Conservation (phyloP, 1,284 basidiomycete species). For the Heliocybe sulcata region DNA sequence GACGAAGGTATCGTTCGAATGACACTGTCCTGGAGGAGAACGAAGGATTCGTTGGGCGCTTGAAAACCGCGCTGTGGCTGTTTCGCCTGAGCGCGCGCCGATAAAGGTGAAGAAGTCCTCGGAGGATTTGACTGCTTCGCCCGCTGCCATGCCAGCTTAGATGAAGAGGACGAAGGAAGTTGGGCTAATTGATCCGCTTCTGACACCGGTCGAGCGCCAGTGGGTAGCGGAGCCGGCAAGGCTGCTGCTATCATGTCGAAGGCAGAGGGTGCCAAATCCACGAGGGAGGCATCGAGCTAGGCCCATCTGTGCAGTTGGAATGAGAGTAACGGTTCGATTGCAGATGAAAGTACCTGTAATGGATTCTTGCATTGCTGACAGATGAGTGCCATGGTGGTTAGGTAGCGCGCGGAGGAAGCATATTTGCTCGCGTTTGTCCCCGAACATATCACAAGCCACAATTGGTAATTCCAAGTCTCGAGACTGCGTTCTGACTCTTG, state of each 20-base stretch:
- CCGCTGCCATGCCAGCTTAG: conserved; percentile 55
- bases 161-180: conserved; percentile 48
- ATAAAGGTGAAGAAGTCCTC: conserved; percentile 30
- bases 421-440: neutral
- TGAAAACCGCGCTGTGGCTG: conserved; percentile 43
- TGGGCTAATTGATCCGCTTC: conserved; percentile 47
- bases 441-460: neutral
- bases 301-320: conserved; percentile 13
- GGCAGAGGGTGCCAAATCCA: conserved; percentile 77
- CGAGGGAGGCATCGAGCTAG: conserved; percentile 78
- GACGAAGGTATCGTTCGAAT: conserved; percentile 54
- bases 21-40: conserved; percentile 80
- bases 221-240: conserved; percentile 46
- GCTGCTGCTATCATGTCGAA: conserved; percentile 80
- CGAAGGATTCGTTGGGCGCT: conserved; percentile 79
- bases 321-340: conserved; percentile 3
- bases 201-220: conserved; percentile 31
- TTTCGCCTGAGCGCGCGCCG: conserved; percentile 45
- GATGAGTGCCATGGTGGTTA: conserved; percentile 47
- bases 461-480: conserved; percentile 1
- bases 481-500: no score
- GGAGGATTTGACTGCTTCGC: conserved; percentile 30
- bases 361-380: conserved; percentile 88
- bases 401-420: neutral
- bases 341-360: conserved; percentile 47